Percentiles rank a stretch among this genome's conserved stretches.
Evolutionary conservation across 2,329 filamentous ascomycete species (phyloP).

Genomic region (Ophiostoma ips): DNA sequence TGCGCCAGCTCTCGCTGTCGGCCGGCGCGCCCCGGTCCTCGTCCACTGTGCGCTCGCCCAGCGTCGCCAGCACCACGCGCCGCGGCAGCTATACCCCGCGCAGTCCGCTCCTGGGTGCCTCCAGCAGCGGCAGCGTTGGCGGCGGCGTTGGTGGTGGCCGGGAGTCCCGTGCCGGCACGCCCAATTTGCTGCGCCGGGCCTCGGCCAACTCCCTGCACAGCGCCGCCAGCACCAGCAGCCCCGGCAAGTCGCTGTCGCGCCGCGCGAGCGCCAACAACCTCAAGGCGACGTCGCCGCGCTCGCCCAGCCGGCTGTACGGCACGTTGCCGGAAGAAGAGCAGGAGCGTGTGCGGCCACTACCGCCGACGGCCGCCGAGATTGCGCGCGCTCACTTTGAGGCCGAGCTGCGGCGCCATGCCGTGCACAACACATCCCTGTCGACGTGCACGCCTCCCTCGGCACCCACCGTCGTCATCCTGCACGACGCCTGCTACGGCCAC

Average conservation of each 20-base stretch:
- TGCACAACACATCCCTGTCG: background rate
- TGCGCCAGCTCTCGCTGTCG: constrained; percentile 15
- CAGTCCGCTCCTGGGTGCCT: constrained; percentile 26
- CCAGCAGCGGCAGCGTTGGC: no score
- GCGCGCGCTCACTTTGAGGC: constrained; percentile 55
- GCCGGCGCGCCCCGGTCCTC: constrained; percentile 12
- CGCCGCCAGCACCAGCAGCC: constrained; percentile 15
- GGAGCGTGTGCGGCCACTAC: constrained; percentile 6
- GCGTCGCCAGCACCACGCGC: constrained; percentile 18
- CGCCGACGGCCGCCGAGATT: constrained; percentile 37
- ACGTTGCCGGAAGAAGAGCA: constrained; percentile 9
- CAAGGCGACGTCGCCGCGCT: constrained; percentile 28
- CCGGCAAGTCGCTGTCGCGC: constrained; percentile 24
- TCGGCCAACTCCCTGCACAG: constrained; percentile 43
- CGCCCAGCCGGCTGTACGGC: constrained; percentile 19
- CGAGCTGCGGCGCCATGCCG: constrained; percentile 40
- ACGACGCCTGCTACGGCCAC: constrained; percentile 92
- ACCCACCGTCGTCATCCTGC: constrained; percentile 65
- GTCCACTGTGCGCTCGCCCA: constrained; percentile 27
- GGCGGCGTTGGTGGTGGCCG: constrained; percentile 22
- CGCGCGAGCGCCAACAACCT: constrained; percentile 34
- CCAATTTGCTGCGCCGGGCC: constrained; percentile 39
- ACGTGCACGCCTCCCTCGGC: constrained; percentile 13
- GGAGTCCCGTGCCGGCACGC: constrained; percentile 33
- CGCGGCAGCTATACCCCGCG: constrained; percentile 24